Evolutionary conservation across 169 alveolate genomes (phyloP).

Genomic region (Cryptosporidium felis): DNA sequence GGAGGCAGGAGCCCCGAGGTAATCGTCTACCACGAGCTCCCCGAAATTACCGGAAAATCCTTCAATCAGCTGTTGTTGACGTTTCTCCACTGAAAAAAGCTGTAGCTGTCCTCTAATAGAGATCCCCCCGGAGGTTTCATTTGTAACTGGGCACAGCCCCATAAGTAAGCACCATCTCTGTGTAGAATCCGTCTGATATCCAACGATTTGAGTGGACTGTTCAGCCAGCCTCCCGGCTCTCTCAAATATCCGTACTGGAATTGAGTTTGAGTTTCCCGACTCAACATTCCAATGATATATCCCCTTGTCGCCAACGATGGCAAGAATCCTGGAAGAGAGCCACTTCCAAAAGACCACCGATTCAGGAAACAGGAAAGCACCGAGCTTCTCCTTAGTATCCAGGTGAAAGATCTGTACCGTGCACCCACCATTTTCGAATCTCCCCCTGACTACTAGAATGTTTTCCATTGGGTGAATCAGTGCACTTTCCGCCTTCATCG

Average conservation of each 20-base stretch:
- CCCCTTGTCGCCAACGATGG: conserved; percentile 89
- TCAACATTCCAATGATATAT: conserved; percentile 92
- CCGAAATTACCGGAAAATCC: conserved; percentile 96
- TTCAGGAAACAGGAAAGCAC: conserved; percentile 90
- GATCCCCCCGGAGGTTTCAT: conserved; percentile 84
- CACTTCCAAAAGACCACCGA: conserved; percentile 93
- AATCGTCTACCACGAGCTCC: conserved; percentile 85
- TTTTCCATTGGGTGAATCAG: conserved; percentile 94
- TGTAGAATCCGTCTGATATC: conserved; percentile 86
- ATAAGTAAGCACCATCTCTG: conserved; percentile 93
- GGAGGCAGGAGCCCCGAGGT: conserved; percentile 76
- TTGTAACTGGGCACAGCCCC: conserved; percentile 87
- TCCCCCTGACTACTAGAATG: conserved; percentile 94
- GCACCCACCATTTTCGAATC: conserved; percentile 74
- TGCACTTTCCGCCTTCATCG: conserved; percentile 96
- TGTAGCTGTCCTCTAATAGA: conserved; percentile 93
- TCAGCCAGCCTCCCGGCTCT: conserved; percentile 87
- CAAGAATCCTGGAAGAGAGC: conserved; percentile 89
- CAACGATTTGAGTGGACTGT: conserved; percentile 89
- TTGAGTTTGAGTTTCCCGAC: conserved; percentile 79
- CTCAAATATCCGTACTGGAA: conserved; percentile 87
- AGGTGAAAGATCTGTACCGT: conserved; percentile 92
- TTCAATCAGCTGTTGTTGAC: conserved; percentile 92
- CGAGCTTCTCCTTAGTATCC: conserved; percentile 91
- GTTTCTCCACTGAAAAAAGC: conserved; percentile 89